These are phyloP conservation scores for Mallotus japonicus DNA, from an alignment of 441 rosid genomes.

Conservation along the genomic window DNA sequence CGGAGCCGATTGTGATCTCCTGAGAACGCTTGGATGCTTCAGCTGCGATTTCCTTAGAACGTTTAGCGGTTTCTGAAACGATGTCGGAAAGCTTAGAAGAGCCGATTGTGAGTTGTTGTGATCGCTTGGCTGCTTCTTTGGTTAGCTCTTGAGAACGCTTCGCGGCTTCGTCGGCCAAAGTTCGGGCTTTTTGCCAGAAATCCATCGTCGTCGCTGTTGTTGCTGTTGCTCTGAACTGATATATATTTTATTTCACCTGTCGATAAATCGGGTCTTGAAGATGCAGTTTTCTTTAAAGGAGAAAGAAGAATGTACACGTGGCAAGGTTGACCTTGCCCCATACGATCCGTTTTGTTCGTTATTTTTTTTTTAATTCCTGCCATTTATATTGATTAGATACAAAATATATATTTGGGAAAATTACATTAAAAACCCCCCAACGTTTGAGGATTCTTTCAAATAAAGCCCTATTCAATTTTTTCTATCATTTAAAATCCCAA, in stretches of 20 bases:
- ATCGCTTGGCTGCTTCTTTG: slow-evolving; percentile 67
- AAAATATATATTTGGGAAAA: too few species aligned
- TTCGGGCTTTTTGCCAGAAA: slow-evolving; percentile 47
- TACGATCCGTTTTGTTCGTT: too few species aligned
- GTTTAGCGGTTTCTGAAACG: slow-evolving; percentile 43
- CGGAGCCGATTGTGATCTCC: slow-evolving; percentile 38
- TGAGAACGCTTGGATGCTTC: slow-evolving; percentile 78
- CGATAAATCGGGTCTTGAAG: too few species aligned
- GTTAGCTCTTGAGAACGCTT: slow-evolving; percentile 43
- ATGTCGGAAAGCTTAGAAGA: slow-evolving; percentile 57
- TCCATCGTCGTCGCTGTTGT: slow-evolving; percentile 32
- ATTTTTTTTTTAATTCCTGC: too few species aligned
- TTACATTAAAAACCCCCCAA: too few species aligned
- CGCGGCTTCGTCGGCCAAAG: slow-evolving; percentile 54
- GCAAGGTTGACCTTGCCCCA: background rate
- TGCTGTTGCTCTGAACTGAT: too few species aligned
- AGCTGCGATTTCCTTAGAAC: slow-evolving; percentile 55
- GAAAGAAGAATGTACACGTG: background rate
- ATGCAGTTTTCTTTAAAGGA: background rate
- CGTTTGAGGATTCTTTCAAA: too few species aligned
- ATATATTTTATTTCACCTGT: too few species aligned
- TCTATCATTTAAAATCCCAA: too few species aligned
- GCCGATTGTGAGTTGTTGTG: slow-evolving; percentile 48
- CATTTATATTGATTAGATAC: too few species aligned
- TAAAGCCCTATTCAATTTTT: too few species aligned